Conservation (phyloP, 208 protist species). For the Polymyxa betae region DNA sequence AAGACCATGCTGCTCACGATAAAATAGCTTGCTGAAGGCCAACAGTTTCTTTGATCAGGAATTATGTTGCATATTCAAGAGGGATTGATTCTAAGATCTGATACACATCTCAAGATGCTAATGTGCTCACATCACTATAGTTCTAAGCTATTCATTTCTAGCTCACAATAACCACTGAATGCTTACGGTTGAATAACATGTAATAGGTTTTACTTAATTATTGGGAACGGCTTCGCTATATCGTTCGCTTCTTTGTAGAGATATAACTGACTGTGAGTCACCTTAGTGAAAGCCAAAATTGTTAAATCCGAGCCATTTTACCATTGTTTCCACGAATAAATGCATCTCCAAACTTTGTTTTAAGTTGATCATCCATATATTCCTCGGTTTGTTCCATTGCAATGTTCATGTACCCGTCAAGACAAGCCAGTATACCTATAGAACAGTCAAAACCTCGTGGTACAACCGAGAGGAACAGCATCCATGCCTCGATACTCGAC, state of each 20-base stretch:
- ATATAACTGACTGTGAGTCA: not conserved
- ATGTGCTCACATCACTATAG: too few species aligned
- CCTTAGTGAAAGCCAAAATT: not conserved
- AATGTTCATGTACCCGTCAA: slow-evolving; percentile 91
- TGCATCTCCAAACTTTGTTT: slow-evolving; percentile 81
- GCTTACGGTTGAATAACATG: too few species aligned
- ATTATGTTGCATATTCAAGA: too few species aligned
- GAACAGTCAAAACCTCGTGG: not conserved
- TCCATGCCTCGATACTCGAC: slow-evolving; percentile 81
- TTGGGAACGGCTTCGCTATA: too few species aligned
- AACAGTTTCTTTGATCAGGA: too few species aligned
- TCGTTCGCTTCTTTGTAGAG: not conserved
- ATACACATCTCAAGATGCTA: too few species aligned
- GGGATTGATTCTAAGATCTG: too few species aligned
- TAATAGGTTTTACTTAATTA: too few species aligned
- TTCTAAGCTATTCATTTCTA: too few species aligned
- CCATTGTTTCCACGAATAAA: slow-evolving; percentile 89
- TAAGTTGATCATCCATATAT: slow-evolving; percentile 81
- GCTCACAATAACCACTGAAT: too few species aligned
- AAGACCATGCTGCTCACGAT: too few species aligned
- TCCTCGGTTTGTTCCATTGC: slow-evolving; percentile 87
- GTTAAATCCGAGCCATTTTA: slow-evolving; percentile 53
- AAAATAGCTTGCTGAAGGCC: too few species aligned
- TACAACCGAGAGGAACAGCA: not conserved
- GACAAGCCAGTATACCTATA: slow-evolving; percentile 80